Base-by-base conservation (phyloP, 2,329 filamentous ascomycete genomes). In the Scedosporium aurantiacum region DNA sequence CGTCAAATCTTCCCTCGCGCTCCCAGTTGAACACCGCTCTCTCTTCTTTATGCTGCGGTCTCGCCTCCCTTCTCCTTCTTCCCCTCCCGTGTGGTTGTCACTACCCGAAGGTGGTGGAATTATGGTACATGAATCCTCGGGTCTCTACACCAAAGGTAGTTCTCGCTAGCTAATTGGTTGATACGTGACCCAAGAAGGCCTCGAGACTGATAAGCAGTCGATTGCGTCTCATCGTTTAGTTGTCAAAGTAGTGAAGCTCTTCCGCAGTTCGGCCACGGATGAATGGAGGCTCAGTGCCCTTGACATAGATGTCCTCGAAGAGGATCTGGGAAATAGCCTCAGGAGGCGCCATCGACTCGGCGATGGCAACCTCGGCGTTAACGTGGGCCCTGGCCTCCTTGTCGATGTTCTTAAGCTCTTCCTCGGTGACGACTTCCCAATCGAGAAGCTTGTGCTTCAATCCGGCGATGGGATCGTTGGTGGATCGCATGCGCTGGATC, bases 401-500 rank as follows among this genome's bases (percentile, higher is more conserved):
- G 82, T 99, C 94, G 68, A 99, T 86, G 67, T 76, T 75, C 89
- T 99, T 99, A 75, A 99, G 87, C 79, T 97, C 93, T 47, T 97
- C 92, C 82, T 99, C 94, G 64, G 82, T 86, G 68, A 87, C 87
- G 67, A 99, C 88, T 63, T 85, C 85, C 94, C 94, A 99, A 78
- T 99, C 94, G 63, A 99, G 80, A 67, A 99, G 88, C 83, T 96
- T 96, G 82, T 94, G 89, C 87, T 97, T 97, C 69, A 99, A 86
- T 63, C 94, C 94, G 70, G 92, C 91, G 72, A 99, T 99, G 68
- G 94, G 91, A 79, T 99, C 94, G 79, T 97, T 90, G 79, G 94
- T 99, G 70, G 89, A 95, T 72, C 94, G 90, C 94, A 99, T 99
- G 77, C 93, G 92, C 83, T 97, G 93, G 73, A 99, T 96, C 81